These are phyloP conservation scores for Ophiostoma montium DNA, from an alignment of 2,329 filamentous ascomycete species.

Conservation along the genomic window DNA sequence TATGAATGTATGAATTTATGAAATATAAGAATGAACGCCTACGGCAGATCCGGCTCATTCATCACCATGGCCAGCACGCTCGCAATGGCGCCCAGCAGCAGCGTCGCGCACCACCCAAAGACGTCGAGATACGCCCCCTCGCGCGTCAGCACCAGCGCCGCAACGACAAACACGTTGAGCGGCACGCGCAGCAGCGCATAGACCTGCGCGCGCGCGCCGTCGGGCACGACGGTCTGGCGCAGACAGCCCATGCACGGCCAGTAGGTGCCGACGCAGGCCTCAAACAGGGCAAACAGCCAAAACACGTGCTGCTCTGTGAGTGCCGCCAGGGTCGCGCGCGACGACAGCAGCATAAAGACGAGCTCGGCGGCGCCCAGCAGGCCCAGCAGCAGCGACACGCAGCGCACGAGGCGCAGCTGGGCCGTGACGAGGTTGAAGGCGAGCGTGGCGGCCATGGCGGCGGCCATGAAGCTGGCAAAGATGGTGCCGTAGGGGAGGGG, in stretches of 20 bases:
- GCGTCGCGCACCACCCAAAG: conserved; percentile 19
- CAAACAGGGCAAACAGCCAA: conserved; percentile 41
- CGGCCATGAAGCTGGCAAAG: conserved; percentile 38
- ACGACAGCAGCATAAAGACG: conserved; percentile 18
- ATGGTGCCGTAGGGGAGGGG: conserved; percentile 30
- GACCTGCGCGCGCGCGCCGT: conserved; percentile 36
- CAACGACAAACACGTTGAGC: conserved; percentile 42
- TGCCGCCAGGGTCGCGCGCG: conserved; percentile 18
- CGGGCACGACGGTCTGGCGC: conserved; percentile 37
- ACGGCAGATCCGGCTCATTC: conserved; percentile 14
- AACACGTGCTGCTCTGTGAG: conserved; percentile 29
- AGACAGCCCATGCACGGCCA: conserved; percentile 39
- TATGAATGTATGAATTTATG: too few species aligned
- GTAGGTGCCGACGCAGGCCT: conserved; percentile 41
- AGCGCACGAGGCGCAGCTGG: conserved; percentile 12
- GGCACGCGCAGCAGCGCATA: conserved; percentile 42
- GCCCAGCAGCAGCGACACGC: conserved; percentile 22
- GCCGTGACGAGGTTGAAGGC: conserved; percentile 29
- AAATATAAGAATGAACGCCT: too few species aligned
- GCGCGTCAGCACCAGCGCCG: conserved; percentile 27
- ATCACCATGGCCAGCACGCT: conserved; percentile 17
- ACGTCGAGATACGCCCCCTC: conserved; percentile 17
- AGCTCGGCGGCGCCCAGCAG: conserved; percentile 25
- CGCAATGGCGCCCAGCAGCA: conserved; percentile 19
- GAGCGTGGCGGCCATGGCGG: conserved; percentile 44